These are phyloP conservation scores for Volvox carteri DNA, from an alignment of 163 green algal genomes.

Conservation along the genomic window DNA sequence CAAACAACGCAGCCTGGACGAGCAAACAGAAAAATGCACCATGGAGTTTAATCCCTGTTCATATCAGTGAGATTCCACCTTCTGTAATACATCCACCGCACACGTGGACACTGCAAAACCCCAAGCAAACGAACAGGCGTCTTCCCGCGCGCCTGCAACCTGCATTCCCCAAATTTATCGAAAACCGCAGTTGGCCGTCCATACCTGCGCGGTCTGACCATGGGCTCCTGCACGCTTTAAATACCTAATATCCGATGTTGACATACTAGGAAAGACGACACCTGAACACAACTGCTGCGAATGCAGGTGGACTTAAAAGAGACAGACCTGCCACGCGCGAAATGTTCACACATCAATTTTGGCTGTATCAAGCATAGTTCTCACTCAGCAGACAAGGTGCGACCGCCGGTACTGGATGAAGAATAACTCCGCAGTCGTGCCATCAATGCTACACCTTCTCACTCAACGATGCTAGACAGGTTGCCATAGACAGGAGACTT, in stretches of 20 bases:
- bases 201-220: background rate
- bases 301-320: conserved; percentile 4
- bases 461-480: background rate
- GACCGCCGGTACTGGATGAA: background rate
- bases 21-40: too few relatives aligned
- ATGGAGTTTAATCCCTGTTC: too few relatives aligned
- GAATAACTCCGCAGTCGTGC: background rate
- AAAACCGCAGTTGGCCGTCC: background rate
- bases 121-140: background rate
- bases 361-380: background rate
- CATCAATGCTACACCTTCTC: conserved; percentile 2
- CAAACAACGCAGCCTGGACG: too few relatives aligned
- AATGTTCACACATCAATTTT: background rate
- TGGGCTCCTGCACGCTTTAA: conserved; percentile 4
- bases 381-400: background rate
- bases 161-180: background rate
- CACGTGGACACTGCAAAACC: too few relatives aligned
- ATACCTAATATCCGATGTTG: background rate
- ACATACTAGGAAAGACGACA: background rate
- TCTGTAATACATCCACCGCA: too few relatives aligned
- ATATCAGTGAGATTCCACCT: too few relatives aligned
- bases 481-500: background rate
- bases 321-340: background rate
- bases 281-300: conserved; percentile 10
- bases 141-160: background rate